These are phyloP conservation scores for Teunomyces barrocoloradensis DNA, from an alignment of 805 yeast genomes.

Conservation along the genomic window DNA sequence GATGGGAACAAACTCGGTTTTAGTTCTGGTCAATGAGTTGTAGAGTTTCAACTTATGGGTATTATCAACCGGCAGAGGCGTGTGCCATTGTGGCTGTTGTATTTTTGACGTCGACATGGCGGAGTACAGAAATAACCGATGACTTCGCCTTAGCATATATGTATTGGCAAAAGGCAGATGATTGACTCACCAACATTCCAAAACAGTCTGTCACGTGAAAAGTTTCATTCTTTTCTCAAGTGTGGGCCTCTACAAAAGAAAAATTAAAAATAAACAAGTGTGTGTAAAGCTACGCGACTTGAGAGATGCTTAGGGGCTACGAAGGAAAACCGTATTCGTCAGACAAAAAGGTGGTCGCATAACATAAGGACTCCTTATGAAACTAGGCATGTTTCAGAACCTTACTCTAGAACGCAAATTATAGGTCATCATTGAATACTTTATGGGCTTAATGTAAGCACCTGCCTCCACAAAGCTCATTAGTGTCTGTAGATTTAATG, in stretches of 20 bases:
- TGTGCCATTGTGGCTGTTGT: slow-evolving; percentile 39
- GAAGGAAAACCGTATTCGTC: slow-evolving; percentile 10
- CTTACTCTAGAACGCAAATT: slow-evolving; percentile 49
- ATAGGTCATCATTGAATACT: slow-evolving; percentile 35
- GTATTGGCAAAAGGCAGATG: not conserved
- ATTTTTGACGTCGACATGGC: slow-evolving; percentile 22
- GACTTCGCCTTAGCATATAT: slow-evolving; percentile 1
- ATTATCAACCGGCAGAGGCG: slow-evolving; percentile 16
- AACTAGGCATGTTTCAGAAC: slow-evolving; percentile 46
- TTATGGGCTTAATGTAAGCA: slow-evolving; percentile 4
- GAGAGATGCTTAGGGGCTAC: not conserved
- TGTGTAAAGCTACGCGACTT: too few relatives aligned
- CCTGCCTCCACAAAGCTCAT: slow-evolving; percentile 4
- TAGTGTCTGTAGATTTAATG: not conserved
- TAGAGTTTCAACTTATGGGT: slow-evolving; percentile 55
- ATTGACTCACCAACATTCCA: not conserved
- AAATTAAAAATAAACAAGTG: too few relatives aligned
- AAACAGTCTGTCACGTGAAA: not conserved
- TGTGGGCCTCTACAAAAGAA: too few relatives aligned
- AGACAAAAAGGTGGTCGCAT: slow-evolving; percentile 41
- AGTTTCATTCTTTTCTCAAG: too few relatives aligned
- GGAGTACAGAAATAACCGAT: not conserved
- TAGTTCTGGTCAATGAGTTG: slow-evolving; percentile 81
- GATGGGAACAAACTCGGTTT: slow-evolving; percentile 74
- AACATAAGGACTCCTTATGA: slow-evolving; percentile 29